These are phyloP conservation scores for Aphanomyces euteiches DNA, from an alignment of 352 stramenopile species.

Conservation along the genomic window DNA sequence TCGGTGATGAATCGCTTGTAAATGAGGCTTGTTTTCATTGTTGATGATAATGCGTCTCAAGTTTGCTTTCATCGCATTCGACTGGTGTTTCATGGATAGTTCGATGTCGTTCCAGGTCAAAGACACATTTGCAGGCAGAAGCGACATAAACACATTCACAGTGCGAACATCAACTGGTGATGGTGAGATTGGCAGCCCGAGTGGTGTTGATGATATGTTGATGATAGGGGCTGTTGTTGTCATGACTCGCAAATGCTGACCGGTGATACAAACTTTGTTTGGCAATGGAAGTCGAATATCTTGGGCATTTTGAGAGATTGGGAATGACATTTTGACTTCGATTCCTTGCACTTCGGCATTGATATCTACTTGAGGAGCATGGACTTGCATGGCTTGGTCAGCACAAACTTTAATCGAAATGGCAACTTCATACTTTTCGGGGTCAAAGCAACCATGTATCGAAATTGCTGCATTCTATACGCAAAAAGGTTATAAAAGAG, in stretches of 20 bases:
- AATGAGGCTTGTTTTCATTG: neutral
- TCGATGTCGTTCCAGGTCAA: slow-evolving; percentile 29
- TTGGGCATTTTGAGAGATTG: slow-evolving; percentile 25
- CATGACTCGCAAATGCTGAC: slow-evolving; percentile 12
- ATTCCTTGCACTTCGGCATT: slow-evolving; percentile 13
- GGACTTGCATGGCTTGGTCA: neutral
- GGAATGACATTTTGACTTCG: slow-evolving; percentile 36
- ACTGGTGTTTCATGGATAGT: slow-evolving; percentile 28
- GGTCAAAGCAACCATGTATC: slow-evolving; percentile 4
- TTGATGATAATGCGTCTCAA: neutral
- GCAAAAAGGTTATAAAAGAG: neutral
- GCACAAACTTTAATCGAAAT: neutral
- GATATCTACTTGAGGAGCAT: neutral
- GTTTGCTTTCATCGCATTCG: neutral
- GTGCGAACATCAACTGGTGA: slow-evolving; percentile 4
- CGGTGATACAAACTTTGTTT: slow-evolving; percentile 9
- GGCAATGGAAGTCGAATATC: slow-evolving; percentile 33
- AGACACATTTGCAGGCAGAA: slow-evolving; percentile 11
- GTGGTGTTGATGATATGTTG: slow-evolving; percentile 32
- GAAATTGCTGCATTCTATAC: slow-evolving; percentile 19
- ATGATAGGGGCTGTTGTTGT: neutral
- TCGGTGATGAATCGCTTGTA: neutral
- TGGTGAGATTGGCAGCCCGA: slow-evolving; percentile 31
- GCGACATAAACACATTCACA: neutral
- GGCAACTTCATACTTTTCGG: neutral